Percentiles rank a stretch among this genome's conserved stretches.
Conservation (phyloP, 768 basidiomycete species). For the Boletellus emodensis region DNA sequence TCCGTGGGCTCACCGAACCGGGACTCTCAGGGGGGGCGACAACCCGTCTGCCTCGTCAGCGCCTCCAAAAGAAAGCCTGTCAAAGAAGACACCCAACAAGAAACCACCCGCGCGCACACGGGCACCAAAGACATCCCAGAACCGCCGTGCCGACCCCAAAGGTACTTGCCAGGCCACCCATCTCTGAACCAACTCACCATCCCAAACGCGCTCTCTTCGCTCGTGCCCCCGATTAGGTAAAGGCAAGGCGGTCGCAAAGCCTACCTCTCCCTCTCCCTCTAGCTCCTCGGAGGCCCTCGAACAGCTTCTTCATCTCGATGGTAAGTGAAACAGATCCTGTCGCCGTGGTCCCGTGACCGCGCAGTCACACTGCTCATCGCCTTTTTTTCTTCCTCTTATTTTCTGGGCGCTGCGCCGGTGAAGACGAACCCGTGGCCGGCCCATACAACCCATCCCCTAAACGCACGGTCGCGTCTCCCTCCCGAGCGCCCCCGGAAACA, state of each 20-base stretch:
- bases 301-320: conserved; percentile 6
- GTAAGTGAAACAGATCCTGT: neutral
- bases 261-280: neutral
- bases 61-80: neutral
- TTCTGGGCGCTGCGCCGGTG: neutral
- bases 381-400: neutral
- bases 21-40: conserved; percentile 1
- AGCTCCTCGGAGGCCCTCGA: conserved; percentile 8
- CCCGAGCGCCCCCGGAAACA: neutral
- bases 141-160: neutral
- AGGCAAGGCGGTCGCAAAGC: neutral
- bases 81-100: neutral
- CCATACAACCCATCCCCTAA: neutral
- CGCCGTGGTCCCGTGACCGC: neutral
- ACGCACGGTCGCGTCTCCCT: neutral
- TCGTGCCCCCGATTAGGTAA: neutral
- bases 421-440: conserved; percentile 8
- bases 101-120: neutral
- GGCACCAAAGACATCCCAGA: neutral
- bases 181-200: neutral
- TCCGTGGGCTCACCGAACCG: neutral
- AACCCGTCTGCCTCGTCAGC: conserved; percentile 5
- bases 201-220: neutral
- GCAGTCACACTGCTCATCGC: neutral
- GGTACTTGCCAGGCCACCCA: neutral